Base-by-base conservation (phyloP, 345 rosid genomes). In the Eucalyptus microcorys region DNA sequence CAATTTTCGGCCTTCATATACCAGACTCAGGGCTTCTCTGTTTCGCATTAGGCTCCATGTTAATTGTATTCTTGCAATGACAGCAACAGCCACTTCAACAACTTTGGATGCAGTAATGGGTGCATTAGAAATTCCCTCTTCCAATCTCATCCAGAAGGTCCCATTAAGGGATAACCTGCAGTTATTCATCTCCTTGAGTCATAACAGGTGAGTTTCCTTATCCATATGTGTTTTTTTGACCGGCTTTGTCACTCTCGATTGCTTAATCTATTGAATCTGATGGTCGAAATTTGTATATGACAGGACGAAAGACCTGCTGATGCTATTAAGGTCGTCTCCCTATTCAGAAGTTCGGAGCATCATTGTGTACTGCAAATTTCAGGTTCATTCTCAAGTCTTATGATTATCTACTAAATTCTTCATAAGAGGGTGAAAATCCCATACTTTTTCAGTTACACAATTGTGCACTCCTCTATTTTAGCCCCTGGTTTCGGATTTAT, bases 1-100 rank as follows among this genome's bases (percentile, higher is more conserved):
- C 92, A 97, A 97, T 91, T 97, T 97, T 89, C 96, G 99, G 87
- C 99, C 99, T 88, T 96, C 99, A 87, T 97, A 96, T 95, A 95
- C 95, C 96, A 94, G 99, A 91, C 98, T 98, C 59, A 95, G 96
- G 91, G 99, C 99, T 87, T 95, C 99, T 71, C 91, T 98, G 88
- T 94, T 98, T 88, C 91, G 90, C 89, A 89, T 94, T 88, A 94
- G 89, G 91, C 94, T 97, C 91, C 93, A 90, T 71, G 93, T 93
- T 89, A 90, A 94, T 88, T 95, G 98, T 92, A 92, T 97, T 94
- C 97, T 98, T 85, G 99, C 98, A 87, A 98, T 97, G 99, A 98
- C 99, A 89, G 99, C 99, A 89, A 97, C 99, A 27, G 99, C 96
- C 88, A 98, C 98, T 45, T 81, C 92, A 86, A 93, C 94, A 87